Evolutionary conservation across 192 early-diverging fungal species (phyloP), one percentile per base, ranked within the genome.

Genomic region (Linnemannia exigua): DNA sequence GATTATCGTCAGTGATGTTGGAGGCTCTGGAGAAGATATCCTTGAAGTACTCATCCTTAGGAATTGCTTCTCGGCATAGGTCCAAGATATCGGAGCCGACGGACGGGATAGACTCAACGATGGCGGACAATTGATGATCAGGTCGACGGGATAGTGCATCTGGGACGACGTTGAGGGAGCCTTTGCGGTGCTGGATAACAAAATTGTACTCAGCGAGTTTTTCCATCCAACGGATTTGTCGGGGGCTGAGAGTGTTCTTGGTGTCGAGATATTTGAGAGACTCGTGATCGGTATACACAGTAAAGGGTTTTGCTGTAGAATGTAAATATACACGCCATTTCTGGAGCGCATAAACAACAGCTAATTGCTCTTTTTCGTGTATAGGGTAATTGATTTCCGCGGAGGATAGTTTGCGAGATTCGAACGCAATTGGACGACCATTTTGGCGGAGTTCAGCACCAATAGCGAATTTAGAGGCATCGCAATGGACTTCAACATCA

Each of bases 121-220:
- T 33, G 31, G 48, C 17, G 7, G n/a, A 6, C 0, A 88, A 4
- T 74, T 74, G 36, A 20, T 82, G 47, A n/a, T 82, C 75, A 1
- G 77, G 77, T 3, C 75, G 31, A 35, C 79, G 51, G 0, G 88
- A 88, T 28, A 88, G 38, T 0, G 82, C 82, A 80, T 85, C 88
- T 47, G 88, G 63, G 16, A 86, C 79, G 1, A 73, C 66, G 70
- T 85, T 85, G 1, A 74, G 35, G 11, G 72, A 66, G 1, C 80
- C 77, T 1, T 63, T 36, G 5, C 35, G 70, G 41, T 44, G 9
- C 41, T 44, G 5, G 41, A 44, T 44, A 6, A 6, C 41, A 44
- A 6, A 44, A 44, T 44, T 44, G 9, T 6, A 44, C 9, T 44
- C 41, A 9, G 41, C 41, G 3, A 44, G 9, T 9, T 44, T 44